Evolutionary conservation across 495 filamentous ascomycete genomes (phyloP), one percentile per base, ranked within the genome.

Genomic region (Penicillium simplicissimum): DNA sequence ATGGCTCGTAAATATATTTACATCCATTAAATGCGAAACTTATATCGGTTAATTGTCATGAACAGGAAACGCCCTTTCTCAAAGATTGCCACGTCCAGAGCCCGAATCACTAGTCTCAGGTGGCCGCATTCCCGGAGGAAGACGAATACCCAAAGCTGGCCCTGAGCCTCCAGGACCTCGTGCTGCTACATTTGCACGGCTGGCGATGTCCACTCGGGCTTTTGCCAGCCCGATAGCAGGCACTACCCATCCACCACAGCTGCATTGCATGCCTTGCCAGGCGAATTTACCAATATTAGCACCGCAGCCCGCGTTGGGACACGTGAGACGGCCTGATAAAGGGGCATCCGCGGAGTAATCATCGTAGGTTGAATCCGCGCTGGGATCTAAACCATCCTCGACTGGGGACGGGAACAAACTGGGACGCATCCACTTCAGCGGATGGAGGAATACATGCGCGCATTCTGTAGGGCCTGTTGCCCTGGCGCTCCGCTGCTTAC

Each of bases 221-320:
- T 86, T 89, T 37, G 90, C 87, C 58, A 97, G 76, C 60, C 87
- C 92, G 67, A 97, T 92, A 9, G 89, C 93, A n/a, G 96, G 96
- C 19, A 92, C 87, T 10, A 96, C 81, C 93, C 96, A 97, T 35
- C 89, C 84, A 38, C 88, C 87, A 74, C 95, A 98, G 64, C 88
- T 96, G 77, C 95, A 98, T 74, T 85, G 88, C 79, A 97, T 86
- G 57, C 96, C 95, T 69, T 96, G 90, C 94, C 96, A 98, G 33
- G 93, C 90, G 67, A 97, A 97, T 62, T 93, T 88, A 43, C 96
- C 95, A 23, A 98, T 85, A 51, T 92, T 91, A 19, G 88, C 85
- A 14, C 74, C 78, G 69, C 95, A 97, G 64, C 88, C 90, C 0
- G 68, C 36, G 64, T 88, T 89, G 31, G 94, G 92, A 70, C 94